These are phyloP conservation scores for Colletotrichum euphorbiae DNA, from an alignment of 2,329 filamentous ascomycete genomes.

Conservation along the genomic window DNA sequence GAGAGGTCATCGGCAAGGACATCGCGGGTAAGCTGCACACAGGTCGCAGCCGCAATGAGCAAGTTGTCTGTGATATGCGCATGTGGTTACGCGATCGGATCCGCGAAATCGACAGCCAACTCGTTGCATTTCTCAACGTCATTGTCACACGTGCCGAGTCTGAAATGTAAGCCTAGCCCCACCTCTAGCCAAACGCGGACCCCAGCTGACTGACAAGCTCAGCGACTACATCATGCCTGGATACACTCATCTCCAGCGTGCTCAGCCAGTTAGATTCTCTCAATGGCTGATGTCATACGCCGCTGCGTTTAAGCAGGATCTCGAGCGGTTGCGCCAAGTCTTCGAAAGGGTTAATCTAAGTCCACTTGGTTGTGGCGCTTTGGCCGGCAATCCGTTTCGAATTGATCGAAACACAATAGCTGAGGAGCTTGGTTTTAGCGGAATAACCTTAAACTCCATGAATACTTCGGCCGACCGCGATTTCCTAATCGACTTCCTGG, in stretches of 20 bases:
- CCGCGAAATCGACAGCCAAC: conserved; percentile 43
- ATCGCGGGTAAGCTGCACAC: conserved; percentile 80
- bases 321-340: conserved; percentile 44
- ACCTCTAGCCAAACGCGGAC: conserved; percentile 35
- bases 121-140: conserved; percentile 44
- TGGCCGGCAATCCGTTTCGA: conserved; percentile 46
- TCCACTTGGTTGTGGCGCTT: conserved; percentile 43
- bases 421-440: conserved; percentile 78
- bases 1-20: conserved; percentile 77
- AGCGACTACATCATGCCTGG: conserved; percentile 47
- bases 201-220: conserved; percentile 41
- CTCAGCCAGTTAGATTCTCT: conserved; percentile 43
- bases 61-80: conserved; percentile 79
- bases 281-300: conserved; percentile 45
- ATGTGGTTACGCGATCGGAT: conserved; percentile 63
- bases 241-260: conserved; percentile 46
- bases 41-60: conserved; percentile 76
- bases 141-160: conserved; percentile 43
- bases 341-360: conserved; percentile 44
- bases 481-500: conserved; percentile 78
- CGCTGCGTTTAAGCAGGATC: conserved; percentile 43
- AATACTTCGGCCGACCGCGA: conserved; percentile 77
- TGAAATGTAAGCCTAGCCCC: conserved; percentile 45
- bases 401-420: conserved; percentile 49
- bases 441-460: conserved; percentile 77